phyloP scores from a whole-genome alignment of 2,329 filamentous ascomycete species.

The Periconia sp. region DNA sequence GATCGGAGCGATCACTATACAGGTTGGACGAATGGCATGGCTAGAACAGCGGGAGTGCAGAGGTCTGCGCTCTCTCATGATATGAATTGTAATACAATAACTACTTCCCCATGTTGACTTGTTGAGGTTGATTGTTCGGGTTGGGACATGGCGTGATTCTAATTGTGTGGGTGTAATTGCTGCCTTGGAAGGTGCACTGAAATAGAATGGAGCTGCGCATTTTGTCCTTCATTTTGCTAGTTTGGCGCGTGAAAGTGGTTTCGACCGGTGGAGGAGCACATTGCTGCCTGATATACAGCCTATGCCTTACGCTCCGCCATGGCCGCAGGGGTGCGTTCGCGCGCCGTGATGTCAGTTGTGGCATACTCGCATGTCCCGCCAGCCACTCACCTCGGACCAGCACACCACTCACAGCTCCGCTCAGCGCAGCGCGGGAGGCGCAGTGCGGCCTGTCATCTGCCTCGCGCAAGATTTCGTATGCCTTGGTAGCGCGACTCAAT shows the following conservation, averaged over 20 bases:
- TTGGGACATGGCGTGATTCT: no score
- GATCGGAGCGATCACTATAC: conserved; percentile 8
- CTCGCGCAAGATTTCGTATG: conserved; percentile 6
- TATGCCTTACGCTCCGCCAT: conserved; percentile 6
- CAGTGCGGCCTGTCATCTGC: conserved; percentile 8
- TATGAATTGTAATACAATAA: conserved; percentile 35
- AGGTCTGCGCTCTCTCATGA: conserved; percentile 20
- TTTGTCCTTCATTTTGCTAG: no score
- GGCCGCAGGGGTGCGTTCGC: conserved; percentile 8
- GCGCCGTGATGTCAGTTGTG: conserved; percentile 26
- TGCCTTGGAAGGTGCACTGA: no score
- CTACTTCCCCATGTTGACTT: no score
- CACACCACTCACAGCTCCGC: conserved; percentile 13
- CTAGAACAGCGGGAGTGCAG: conserved; percentile 26
- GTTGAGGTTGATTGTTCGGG: no score
- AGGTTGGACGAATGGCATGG: conserved; percentile 23
- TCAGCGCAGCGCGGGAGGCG: conserved; percentile 9
- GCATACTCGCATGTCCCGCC: conserved; percentile 7
- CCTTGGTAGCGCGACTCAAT: no score
- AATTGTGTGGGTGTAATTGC: no score
- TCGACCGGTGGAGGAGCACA: no score
- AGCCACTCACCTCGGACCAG: conserved; percentile 21
- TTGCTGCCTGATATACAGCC: conserved; percentile 6
- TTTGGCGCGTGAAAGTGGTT: no score
- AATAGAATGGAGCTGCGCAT: no score